A percentile compares a stretch with the other conserved stretches of the same genome.
Conservation (phyloP, 768 basidiomycete species). For the Tulasnella sp. region DNA sequence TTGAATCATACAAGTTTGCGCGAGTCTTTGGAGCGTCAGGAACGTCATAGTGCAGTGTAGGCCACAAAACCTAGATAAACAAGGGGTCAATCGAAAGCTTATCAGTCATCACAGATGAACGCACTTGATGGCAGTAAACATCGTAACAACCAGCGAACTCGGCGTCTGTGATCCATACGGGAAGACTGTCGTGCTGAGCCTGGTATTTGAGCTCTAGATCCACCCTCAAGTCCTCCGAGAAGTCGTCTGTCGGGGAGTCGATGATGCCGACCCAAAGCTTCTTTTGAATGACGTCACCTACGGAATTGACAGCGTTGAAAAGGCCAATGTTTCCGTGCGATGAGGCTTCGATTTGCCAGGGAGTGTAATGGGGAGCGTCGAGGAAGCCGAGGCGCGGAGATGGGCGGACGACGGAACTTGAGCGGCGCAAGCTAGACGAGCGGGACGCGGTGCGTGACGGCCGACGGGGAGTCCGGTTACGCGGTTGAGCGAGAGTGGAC, state of each 20-base stretch:
- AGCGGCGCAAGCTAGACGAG: constrained; percentile 40
- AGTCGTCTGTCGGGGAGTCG: constrained; percentile 55
- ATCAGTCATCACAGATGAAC: constrained; percentile 23
- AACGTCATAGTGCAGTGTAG: constrained; percentile 72
- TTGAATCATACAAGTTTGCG: constrained; percentile 58
- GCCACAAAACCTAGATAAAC: constrained; percentile 56
- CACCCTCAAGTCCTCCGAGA: constrained; percentile 41
- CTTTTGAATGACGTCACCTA: constrained; percentile 39
- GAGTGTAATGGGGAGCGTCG: constrained; percentile 13
- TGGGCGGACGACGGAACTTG: constrained; percentile 25
- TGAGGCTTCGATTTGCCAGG: constrained; percentile 45
- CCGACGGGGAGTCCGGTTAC: constrained; percentile 6
- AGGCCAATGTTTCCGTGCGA: constrained; percentile 72
- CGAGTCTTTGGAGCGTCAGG: constrained; percentile 82
- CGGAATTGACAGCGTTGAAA: constrained; percentile 62
- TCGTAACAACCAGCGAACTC: constrained; percentile 74
- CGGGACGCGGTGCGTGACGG: constrained; percentile 32
- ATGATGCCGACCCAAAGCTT: constrained; percentile 62
- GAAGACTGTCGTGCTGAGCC: constrained; percentile 31
- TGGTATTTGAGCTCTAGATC: constrained; percentile 42
- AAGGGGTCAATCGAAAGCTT: not conserved
- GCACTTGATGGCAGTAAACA: constrained; percentile 71
- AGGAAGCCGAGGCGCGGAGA: constrained; percentile 19
- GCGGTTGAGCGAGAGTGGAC: not conserved
- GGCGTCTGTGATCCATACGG: constrained; percentile 56